A percentile compares a stretch with the other conserved stretches of the same genome.
Conservation (phyloP, 148 eudicot genomes). For the Bassia scoparia region DNA sequence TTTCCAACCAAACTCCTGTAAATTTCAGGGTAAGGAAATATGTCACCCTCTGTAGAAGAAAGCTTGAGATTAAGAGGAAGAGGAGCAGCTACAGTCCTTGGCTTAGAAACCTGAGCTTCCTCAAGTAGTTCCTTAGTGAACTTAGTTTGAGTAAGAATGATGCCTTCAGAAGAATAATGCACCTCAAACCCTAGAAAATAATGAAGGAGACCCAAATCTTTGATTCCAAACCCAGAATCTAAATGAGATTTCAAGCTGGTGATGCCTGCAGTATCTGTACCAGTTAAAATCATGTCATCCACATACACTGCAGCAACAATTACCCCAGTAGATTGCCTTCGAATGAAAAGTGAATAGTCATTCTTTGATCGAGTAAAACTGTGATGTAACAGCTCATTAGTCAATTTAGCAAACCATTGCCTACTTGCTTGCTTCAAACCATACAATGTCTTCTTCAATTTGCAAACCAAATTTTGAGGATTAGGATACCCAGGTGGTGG, state of each 20-base stretch:
- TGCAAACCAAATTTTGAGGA: not conserved
- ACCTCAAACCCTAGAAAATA: conserved; percentile 6
- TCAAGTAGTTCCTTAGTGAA: not conserved
- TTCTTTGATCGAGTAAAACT: not conserved
- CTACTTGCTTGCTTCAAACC: conserved; percentile 5
- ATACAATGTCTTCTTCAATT: not conserved
- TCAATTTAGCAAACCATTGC: conserved; percentile 15
- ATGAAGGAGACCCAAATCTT: not conserved
- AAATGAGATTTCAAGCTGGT: not conserved
- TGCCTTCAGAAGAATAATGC: not conserved
- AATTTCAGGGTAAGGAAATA: not conserved
- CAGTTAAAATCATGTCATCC: not conserved
- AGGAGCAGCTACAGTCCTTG: not conserved
- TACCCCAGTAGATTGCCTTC: accelerated
- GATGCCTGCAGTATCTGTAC: not conserved
- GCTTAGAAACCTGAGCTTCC: not conserved
- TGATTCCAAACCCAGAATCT: not conserved
- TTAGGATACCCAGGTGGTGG: not conserved
- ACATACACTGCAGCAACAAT: not conserved
- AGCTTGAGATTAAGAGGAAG: not conserved
- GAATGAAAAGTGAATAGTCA: conserved; percentile 12
- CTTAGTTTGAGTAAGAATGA: not conserved
- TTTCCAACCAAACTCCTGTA: not conserved
- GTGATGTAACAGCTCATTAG: not conserved
- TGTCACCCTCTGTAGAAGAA: not conserved